These are phyloP conservation scores for Coprinellus aureogranulatus DNA, from an alignment of 768 basidiomycete genomes.

Conservation along the genomic window DNA sequence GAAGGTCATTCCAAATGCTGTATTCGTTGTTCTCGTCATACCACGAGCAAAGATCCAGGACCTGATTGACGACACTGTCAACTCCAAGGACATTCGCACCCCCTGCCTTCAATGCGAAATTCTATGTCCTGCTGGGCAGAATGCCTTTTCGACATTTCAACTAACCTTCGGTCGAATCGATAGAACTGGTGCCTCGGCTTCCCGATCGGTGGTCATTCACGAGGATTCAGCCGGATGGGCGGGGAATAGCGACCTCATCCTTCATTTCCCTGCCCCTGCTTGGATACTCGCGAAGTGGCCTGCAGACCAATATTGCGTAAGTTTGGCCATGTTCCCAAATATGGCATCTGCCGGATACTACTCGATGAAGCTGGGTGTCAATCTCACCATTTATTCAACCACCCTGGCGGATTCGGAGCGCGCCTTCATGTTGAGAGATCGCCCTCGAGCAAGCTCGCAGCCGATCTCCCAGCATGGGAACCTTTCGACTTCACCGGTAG, in stretches of 20 bases:
- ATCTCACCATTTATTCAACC: conserved; percentile 25
- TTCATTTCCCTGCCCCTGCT: conserved; percentile 32
- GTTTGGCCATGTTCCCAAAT: conserved; percentile 21
- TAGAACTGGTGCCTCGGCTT: conserved; percentile 1
- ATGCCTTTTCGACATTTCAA: conserved; percentile 33
- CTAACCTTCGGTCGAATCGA: conserved; percentile 29
- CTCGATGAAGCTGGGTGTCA: conserved; percentile 25
- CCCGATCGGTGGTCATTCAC: conserved; percentile 15
- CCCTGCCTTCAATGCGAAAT: conserved; percentile 36
- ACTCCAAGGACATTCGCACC: conserved; percentile 15
- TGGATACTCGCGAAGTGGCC: conserved; percentile 26
- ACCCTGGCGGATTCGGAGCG: conserved; percentile 24
- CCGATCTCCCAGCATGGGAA: conserved; percentile 10
- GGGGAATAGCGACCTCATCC: conserved; percentile 33
- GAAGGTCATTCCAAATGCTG: conserved; percentile 28
- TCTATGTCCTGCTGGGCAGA: conserved; percentile 17
- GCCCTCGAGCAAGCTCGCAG: conserved; percentile 15
- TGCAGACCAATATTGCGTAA: conserved; percentile 17
- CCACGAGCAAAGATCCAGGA: conserved; percentile 31
- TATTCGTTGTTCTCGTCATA: conserved; percentile 33
- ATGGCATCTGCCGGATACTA: conserved; percentile 13
- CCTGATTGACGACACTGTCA: conserved; percentile 12
- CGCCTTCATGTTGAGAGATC: conserved; percentile 27
- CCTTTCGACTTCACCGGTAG: neutral
- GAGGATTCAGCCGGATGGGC: conserved; percentile 32